Base-by-base conservation (phyloP, 2,329 filamentous ascomycete genomes). In the Fusarium zealandicum region DNA sequence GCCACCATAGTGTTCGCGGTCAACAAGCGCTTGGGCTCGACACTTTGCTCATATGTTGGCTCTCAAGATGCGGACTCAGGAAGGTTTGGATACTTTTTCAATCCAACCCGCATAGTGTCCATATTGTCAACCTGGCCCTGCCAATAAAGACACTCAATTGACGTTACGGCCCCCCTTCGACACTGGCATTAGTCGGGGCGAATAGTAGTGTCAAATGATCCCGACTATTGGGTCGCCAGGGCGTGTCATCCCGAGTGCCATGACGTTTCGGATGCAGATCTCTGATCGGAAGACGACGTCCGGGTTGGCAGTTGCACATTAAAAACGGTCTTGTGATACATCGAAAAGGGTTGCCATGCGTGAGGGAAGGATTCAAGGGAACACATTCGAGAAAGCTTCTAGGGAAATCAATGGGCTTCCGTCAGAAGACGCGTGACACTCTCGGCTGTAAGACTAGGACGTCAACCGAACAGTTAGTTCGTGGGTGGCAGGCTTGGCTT, bases 71-170 rank as follows among this genome's bases (percentile, higher is more conserved):
- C 4, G 7, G 14, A 5, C 5, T 18, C n/a, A 11, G 17, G 22
- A 13, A 12, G 17, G 9, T 4, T 13, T 18, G 11, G 33, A 17
- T 14, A 18, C 13, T 16, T 37, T 37, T 1, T 6, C 32, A 14
- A 17, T 12, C 28, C 22, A 4, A 32, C 11, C n/a, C 59, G 59
- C 59, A 50, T 61, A 63, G 40, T 33, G 31, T 42, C 54, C 59
- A 50, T 61, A 63, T 40, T 33, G 31, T 42, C 54, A 54, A 54
- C 42, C 33, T 59, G 42, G 28, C 35, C 22, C 35, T 56, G 11
- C 59, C 59, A 61, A 63, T 61, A 37, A 41, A 38, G 33, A 30
- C 17, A 38, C 18, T 46, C 50, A 59, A 61, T 61, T 61, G 54
- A 28, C 35, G 45, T 61, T 31, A 17, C 54, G 62, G 59, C 36